Evolutionary conservation across 1,139 yeast species (phyloP).

Genomic region (Candida tetrigidarum): DNA sequence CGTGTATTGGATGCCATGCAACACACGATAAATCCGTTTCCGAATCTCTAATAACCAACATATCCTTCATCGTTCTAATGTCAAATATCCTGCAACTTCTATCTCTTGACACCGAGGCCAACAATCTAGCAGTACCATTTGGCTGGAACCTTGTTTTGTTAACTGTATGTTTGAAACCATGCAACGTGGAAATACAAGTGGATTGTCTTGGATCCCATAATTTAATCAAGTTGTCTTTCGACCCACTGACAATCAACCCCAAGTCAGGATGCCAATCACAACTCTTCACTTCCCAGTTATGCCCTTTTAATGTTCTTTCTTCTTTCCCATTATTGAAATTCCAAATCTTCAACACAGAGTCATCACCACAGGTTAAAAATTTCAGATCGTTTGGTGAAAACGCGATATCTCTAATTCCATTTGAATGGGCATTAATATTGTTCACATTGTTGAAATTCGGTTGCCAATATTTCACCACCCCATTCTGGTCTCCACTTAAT

Average conservation of each 20-base stretch:
- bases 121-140: constrained; percentile 63
- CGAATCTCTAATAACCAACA: constrained; percentile 73
- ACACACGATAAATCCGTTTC: constrained; percentile 86
- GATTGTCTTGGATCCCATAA: constrained; percentile 94
- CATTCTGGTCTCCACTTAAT: constrained; percentile 91
- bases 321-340: constrained; percentile 89
- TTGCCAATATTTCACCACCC: constrained; percentile 94
- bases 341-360: constrained; percentile 89
- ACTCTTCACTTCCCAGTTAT: constrained; percentile 98
- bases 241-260: constrained; percentile 85
- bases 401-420: constrained; percentile 84
- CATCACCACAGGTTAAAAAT: constrained; percentile 92
- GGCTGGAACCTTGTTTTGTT: constrained; percentile 83
- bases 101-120: constrained; percentile 90
- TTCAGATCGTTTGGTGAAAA: constrained; percentile 91
- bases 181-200: constrained; percentile 74
- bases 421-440: constrained; percentile 77
- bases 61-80: constrained; percentile 79
- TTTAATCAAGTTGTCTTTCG: constrained; percentile 91
- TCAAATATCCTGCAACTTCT: constrained; percentile 88
- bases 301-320: constrained; percentile 83
- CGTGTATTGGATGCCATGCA: constrained; percentile 92
- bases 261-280: constrained; percentile 96
- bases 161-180: constrained; percentile 94
- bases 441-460: constrained; percentile 97